These are phyloP conservation scores for Aspergillus novoparasiticus DNA, from an alignment of 2,329 filamentous ascomycete species.

Conservation along the genomic window DNA sequence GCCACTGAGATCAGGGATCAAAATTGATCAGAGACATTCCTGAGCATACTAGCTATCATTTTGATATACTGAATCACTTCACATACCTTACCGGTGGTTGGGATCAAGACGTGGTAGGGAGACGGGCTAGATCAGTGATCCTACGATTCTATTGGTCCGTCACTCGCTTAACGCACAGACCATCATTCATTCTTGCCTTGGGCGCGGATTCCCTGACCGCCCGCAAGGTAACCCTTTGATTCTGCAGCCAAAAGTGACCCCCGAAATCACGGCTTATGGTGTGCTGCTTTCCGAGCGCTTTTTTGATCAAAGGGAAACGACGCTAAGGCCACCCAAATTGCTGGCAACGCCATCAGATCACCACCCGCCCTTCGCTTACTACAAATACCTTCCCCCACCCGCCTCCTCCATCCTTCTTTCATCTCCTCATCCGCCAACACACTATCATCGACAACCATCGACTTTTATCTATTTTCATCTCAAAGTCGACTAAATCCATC, in stretches of 20 bases:
- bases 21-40: constrained; percentile 21
- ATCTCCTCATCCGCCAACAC: constrained; percentile 28
- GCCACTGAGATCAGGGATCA: constrained; percentile 22
- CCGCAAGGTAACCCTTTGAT: constrained; percentile 24
- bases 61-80: constrained; percentile 19
- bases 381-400: constrained; percentile 48
- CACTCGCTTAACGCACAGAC: constrained; percentile 38
- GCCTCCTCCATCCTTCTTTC: constrained; percentile 39
- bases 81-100: constrained; percentile 28
- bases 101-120: constrained; percentile 37
- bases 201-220: constrained; percentile 16
- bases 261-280: constrained; percentile 36
- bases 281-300: constrained; percentile 36
- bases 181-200: constrained; percentile 15
- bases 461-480: constrained; percentile 33
- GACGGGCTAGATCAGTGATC: constrained; percentile 40
- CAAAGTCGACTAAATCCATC: constrained; percentile 30
- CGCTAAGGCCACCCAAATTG: constrained; percentile 31
- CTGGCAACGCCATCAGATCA: constrained; percentile 38
- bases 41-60: constrained; percentile 13
- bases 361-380: constrained; percentile 35
- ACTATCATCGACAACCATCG: constrained; percentile 24
- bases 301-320: constrained; percentile 32
- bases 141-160: constrained; percentile 38
- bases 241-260: constrained; percentile 29